Base-by-base conservation (phyloP, 257 asterid genomes). In the Fraxinus excelsior region DNA sequence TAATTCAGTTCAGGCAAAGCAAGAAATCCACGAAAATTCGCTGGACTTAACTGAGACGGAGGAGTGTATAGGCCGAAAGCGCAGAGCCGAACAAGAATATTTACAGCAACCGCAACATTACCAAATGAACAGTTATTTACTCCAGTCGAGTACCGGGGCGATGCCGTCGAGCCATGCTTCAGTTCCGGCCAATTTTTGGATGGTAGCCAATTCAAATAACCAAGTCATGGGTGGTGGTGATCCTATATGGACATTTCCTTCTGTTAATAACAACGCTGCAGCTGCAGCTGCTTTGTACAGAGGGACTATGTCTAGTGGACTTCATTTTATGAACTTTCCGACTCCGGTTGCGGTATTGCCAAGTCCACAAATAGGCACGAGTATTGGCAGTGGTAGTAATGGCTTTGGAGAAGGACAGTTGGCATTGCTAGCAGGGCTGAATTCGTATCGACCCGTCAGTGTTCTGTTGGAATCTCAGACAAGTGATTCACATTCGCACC, bases 271-370 rank as follows among this genome's bases (percentile, higher is more conserved):
- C 34, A 25, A 87, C 25, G 80, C 83, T 42, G 89, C 94, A n/a
- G 91, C 32, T 29, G 32, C 32, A 35, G 90, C 94, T 25, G 91
- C 97, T 49, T 80, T 94, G 86, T 91, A 92, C 53, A 83, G 96
- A 77, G 96, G 98, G 5, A 81, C 86, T 18, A 84, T 87, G 86
- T 88, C 97, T 0, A 91, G 95, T 44, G 99, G 97, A 7, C 79
- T 92, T 75, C 98, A 92, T 85, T 91, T 92, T 78, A 92, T 94
- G 99, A 92, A 94, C 58, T 94, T 92, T 62, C 96, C 94, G 25
- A 84, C 95, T 0, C 92, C 96, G 1, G 86, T 94, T 18, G 96
- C 97, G 5, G 81, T 91, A 71, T 65, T 94, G 84, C 96, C 98
- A 7, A 84, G 94, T 42, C 94, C 86, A 58, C 96, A 88, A 37